Evolutionary conservation across 805 yeast genomes (phyloP), one percentile per base, ranked within the genome.

Genomic region (Jamesozyma rosinii): DNA sequence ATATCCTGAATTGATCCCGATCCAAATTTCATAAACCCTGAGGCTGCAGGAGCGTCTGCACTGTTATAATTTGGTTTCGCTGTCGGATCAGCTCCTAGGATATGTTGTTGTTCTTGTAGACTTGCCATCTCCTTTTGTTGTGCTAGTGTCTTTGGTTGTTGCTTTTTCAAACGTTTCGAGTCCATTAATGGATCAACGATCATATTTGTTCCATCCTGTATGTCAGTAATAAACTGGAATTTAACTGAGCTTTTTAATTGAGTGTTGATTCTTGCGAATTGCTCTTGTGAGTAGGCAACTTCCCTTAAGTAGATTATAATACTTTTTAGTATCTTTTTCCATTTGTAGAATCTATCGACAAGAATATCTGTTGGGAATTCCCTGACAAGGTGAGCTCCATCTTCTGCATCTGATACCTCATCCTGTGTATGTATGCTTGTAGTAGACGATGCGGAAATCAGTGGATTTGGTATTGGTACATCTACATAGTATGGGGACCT

Each of bases 241-340:
- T 62, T 63, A 27, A 82, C 79, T 17, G 87, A 79, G 52, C 80
- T 83, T 55, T 83, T 87, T 42, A 86, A 74, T 63, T 58, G 83
- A 78, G 57, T 80, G 83, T 52, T 90, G 67, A 52, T 80, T 74
- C 46, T 59, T 21, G 73, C 74, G 46, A 83, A 75, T 57, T 85
- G 92, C 63, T 86, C 95, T 59, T 85, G 88, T 37, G 84, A 86
- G 27, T 78, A 71, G 4, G 87, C 82, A 36, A 78, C 80, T 55
- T 86, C 94, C 53, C 75, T 75, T 49, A 88, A 71, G 57, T 88
- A 87, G 38, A 69, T 71, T 30, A 81, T 74, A 48, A 87, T 64
- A 42, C 84, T 81, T 51, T 81, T 79, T 48, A 86, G 73, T 42
- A 87, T 77, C 45, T 77, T 74, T 42, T 94, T 70, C 95, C 95